Conservation (phyloP, 2,329 filamentous ascomycete genomes). For the Hypoxylon sp. region DNA sequence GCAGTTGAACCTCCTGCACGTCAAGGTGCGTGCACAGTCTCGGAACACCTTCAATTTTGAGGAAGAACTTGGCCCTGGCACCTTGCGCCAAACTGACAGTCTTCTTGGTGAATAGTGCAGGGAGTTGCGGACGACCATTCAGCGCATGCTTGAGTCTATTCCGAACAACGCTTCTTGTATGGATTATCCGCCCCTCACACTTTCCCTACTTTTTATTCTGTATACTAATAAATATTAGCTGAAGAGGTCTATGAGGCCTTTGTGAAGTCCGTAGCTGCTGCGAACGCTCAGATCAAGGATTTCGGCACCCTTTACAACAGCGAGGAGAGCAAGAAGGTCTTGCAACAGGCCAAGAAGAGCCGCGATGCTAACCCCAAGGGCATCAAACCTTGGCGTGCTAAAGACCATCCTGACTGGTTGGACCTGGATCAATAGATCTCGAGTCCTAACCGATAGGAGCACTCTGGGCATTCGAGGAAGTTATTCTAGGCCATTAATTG, state of each 20-base stretch:
- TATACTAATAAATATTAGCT: constrained; percentile 56
- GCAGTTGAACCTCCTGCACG: constrained; percentile 66
- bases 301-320: constrained; percentile 62
- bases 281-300: constrained; percentile 64
- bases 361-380: constrained; percentile 66
- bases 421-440: constrained; percentile 36
- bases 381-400: constrained; percentile 70
- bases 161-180: constrained; percentile 65
- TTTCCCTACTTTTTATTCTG: neutral
- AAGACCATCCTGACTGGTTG: constrained; percentile 71
- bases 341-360: constrained; percentile 67
- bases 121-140: constrained; percentile 62
- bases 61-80: neutral
- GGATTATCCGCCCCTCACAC: constrained; percentile 35
- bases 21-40: constrained; percentile 59
- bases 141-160: constrained; percentile 65
- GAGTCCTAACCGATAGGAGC: neutral
- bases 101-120: constrained; percentile 55
- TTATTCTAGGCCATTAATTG: neutral
- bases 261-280: constrained; percentile 60
- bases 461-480: neutral
- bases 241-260: constrained; percentile 63
- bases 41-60: too few species aligned
- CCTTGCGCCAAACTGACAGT: neutral
- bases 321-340: constrained; percentile 62